Percentiles rank a stretch among this genome's conserved stretches.
Evolutionary conservation across 2,329 filamentous ascomycete species (phyloP).

Genomic region (Apiospora aurea): DNA sequence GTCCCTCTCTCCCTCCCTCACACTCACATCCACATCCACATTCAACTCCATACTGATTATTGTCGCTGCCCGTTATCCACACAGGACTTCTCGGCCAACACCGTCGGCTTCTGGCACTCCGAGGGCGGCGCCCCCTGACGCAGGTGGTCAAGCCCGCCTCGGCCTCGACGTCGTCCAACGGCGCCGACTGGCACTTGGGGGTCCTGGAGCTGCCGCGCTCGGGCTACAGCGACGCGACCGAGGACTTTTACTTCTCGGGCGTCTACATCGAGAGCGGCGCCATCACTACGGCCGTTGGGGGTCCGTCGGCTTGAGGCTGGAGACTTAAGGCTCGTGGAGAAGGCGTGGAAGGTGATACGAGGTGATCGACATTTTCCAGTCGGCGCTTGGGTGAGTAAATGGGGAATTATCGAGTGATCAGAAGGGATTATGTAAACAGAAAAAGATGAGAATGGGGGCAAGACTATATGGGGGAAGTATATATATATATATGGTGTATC

Average conservation of each 20-base stretch:
- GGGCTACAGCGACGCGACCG: constrained; percentile 59
- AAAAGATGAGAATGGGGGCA: background rate
- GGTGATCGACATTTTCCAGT: no score
- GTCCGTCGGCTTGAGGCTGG: constrained; percentile 34
- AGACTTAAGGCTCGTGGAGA: background rate
- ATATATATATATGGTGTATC: background rate
- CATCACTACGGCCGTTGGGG: constrained; percentile 45
- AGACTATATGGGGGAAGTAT: background rate
- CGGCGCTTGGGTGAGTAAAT: background rate
- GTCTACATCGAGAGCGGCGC: constrained; percentile 72
- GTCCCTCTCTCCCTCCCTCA: no score
- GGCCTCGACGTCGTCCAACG: constrained; percentile 55
- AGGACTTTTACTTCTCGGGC: constrained; percentile 77
- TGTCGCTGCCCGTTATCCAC: no score
- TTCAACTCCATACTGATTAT: no score
- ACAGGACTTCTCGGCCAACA: constrained; percentile 70
- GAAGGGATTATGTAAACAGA: background rate
- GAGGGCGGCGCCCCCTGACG: constrained; percentile 65
- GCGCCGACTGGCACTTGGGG: constrained; percentile 76
- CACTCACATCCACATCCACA: no score
- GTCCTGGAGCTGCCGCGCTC: constrained; percentile 69
- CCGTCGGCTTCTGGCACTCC: constrained; percentile 75
- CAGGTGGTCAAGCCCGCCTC: constrained; percentile 67
- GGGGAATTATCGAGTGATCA: no score
- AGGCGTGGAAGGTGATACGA: background rate